A percentile compares a stretch with the other conserved stretches of the same genome.
These are phyloP conservation scores for Cercophora scortea DNA, from an alignment of 495 filamentous ascomycete genomes.

Conservation along the genomic window DNA sequence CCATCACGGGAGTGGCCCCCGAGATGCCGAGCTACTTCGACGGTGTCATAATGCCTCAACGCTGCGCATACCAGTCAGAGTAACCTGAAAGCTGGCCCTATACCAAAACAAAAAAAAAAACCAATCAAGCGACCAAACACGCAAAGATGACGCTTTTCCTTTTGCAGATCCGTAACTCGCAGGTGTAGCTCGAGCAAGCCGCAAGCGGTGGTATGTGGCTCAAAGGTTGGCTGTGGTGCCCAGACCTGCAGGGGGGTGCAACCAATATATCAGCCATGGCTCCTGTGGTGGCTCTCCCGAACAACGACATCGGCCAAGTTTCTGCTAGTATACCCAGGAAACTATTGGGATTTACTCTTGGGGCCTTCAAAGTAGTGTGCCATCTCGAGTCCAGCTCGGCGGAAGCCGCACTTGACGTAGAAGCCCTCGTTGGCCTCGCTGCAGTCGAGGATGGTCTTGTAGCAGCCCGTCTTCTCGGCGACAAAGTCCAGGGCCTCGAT, in stretches of 20 bases:
- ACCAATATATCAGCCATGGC: background rate
- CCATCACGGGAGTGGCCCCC: background rate
- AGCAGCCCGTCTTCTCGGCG: constrained; percentile 77
- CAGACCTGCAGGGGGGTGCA: background rate
- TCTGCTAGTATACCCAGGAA: background rate
- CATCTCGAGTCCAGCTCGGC: constrained; percentile 91
- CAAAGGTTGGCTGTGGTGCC: background rate
- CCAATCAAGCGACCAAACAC: too few relatives aligned
- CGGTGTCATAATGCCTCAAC: too few relatives aligned
- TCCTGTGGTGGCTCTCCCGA: background rate
- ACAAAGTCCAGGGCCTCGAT: constrained; percentile 92
- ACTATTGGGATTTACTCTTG: constrained; percentile 35
- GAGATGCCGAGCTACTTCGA: too few relatives aligned
- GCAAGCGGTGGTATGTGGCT: background rate
- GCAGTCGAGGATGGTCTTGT: constrained; percentile 68
- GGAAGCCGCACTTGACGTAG: constrained; percentile 97
- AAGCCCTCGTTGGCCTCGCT: constrained; percentile 84
- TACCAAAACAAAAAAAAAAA: too few relatives aligned
- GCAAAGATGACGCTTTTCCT: too few relatives aligned
- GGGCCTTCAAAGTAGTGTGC: constrained; percentile 76
- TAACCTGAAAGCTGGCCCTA: too few relatives aligned
- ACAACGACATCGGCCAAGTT: too few relatives aligned
- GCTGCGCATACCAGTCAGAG: too few relatives aligned
- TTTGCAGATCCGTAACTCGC: too few relatives aligned
- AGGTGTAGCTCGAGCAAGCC: too few relatives aligned